Base-by-base conservation (phyloP, 371 early-diverging fungal species). In the Apophysomyces trapeziformis region DNA sequence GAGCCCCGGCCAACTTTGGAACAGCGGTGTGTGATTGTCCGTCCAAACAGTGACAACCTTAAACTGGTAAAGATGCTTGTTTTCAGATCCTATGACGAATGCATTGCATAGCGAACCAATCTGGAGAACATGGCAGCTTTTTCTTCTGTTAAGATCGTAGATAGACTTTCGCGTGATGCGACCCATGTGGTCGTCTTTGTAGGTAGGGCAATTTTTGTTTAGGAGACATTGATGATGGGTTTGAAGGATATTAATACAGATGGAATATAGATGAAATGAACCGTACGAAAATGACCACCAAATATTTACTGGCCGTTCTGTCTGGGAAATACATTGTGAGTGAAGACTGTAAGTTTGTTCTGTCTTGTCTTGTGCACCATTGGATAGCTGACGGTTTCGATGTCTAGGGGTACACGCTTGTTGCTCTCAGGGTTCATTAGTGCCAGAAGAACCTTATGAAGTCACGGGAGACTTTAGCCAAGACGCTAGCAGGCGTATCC, bases 401-500 rank as follows among this genome's bases (percentile, higher is more conserved):
- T 21, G 12, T 32, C 32, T 21, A 64, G 65, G 65, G 65, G 38
- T 64, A 1, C 6, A 26, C 11, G 65, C 32, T 7, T 64, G 65
- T 45, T 13, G 35, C 5, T 4, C 7, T 32, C 14, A 13, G 32
- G 38, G 39, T 12, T 16, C 14, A 7, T 26, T 58, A 4, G 21
- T 64, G n/a, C 65, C 65, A 41, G 58, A 21, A 14, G 57, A 64
- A 11, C 26, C 32, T 3, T 64, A 64, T 44, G 41, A n/a, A 8
- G 65, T 58, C 11, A 36, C 36, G 12, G 65, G 65, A 21, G 45
- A 58, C 26, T 58, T 45, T 45, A 13, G 46, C 16, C 46, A 14
- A 11, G 43, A 35, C 13, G 44, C 32, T 7, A 38, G 38, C 5
- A n/a, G 57, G 5, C 54, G 18, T 32, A 37, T 38, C 41, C 57